Evolutionary conservation across 306 rosid species (phyloP).

Genomic region (Dryas alaskensis): DNA sequence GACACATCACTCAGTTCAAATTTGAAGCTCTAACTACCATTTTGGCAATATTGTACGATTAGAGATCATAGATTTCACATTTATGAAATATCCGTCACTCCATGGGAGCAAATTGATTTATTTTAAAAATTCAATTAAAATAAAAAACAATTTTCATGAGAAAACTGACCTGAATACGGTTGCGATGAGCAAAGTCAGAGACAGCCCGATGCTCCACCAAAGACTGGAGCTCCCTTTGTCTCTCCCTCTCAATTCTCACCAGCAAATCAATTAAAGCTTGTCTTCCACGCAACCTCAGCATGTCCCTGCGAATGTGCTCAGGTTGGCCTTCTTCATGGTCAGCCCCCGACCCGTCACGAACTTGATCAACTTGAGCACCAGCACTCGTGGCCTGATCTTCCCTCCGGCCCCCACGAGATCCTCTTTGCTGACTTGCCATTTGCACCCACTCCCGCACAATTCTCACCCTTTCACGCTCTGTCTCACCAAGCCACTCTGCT

Average conservation of each 20-base stretch:
- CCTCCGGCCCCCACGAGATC: constrained; percentile 76
- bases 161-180: constrained; percentile 93
- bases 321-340: constrained; percentile 89
- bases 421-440: constrained; percentile 95
- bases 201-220: constrained; percentile 97
- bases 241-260: constrained; percentile 86
- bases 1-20: background rate
- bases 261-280: constrained; percentile 94
- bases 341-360: constrained; percentile 44
- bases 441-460: constrained; percentile 99
- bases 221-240: constrained; percentile 91
- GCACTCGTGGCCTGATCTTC: constrained; percentile 55
- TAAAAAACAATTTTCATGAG: background rate
- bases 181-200: constrained; percentile 97
- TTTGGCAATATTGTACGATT: background rate
- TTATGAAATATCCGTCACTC: background rate
- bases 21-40: background rate
- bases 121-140: background rate
- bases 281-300: constrained; percentile 90
- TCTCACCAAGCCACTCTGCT: constrained; percentile 99
- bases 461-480: constrained; percentile 99
- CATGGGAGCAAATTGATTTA: background rate
- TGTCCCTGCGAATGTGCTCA: constrained; percentile 83
- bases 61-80: background rate
- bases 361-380: constrained; percentile 50